Evolutionary conservation across 768 basidiomycete genomes (phyloP), one percentile per base, ranked within the genome.

Genomic region (Boletus pseudo-olivaceus): DNA sequence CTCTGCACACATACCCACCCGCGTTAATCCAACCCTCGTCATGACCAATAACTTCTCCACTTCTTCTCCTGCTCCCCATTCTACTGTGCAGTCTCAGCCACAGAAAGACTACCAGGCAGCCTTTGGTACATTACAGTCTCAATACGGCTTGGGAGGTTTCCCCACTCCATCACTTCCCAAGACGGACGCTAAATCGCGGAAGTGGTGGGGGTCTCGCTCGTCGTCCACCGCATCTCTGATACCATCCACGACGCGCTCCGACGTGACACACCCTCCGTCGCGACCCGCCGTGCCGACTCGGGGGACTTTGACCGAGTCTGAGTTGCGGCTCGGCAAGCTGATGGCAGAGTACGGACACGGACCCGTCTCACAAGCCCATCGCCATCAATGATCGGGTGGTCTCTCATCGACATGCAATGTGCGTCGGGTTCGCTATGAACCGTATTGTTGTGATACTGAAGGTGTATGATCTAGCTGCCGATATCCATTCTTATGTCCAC

Each of bases 61-160:
- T 17, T 47, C 46, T 33, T 27, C 38, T 32, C 35, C 32, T 20
- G 4, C 41, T 27, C 7, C 51, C 9, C 15, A 29, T 9, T 40
- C 50, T 47, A 34, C 49, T 11, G 54, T 44, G 53, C 14, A 44
- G 10, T 10, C 44, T 19, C 35, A 47, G 5, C 55, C 62, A 15
- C 54, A 58, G 39, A 66, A 66, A 58, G 63, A 66, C 49, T 66
- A 65, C 40, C 48, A 9, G 17, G 56, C 63, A n/a, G 60, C 65
- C 4, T 65, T 62, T 53, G 66, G 51, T 2, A 32, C 47, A n/a
- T n/a, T 67, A 23, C 65, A 66, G 32, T 33, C 32, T 9, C 55
- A 49, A 38, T 66, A 67, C 27, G 65, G 66, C 10, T 11, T 62
- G 0, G 66, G 63, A 11, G 51, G 50, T 14, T 0, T 39, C 6